Evolutionary conservation across 305 asterid genomes (phyloP).

Genomic region (Solanum aculeatissimum): DNA sequence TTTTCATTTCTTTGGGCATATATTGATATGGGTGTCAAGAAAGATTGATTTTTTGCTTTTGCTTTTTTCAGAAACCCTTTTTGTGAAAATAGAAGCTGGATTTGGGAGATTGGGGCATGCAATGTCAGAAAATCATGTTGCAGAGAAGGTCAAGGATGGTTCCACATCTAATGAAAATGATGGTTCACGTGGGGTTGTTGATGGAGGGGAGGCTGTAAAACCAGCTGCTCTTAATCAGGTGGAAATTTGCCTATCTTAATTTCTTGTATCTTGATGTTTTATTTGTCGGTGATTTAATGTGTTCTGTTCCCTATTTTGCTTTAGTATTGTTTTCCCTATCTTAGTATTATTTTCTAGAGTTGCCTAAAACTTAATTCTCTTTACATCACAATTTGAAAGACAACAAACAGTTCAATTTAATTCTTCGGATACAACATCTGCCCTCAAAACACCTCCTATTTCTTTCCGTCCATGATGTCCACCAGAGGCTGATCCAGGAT

Average conservation of each 20-base stretch:
- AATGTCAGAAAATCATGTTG: slow-evolving; percentile 38
- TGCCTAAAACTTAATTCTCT: not conserved
- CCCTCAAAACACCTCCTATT: not conserved
- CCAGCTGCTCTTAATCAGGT: slow-evolving; percentile 39
- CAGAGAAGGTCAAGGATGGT: slow-evolving; percentile 13
- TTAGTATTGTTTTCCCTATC: not conserved
- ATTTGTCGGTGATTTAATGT: not conserved
- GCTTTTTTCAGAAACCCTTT: not conserved
- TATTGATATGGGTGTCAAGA: not conserved
- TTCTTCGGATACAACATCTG: not conserved
- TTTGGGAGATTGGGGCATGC: slow-evolving; percentile 18
- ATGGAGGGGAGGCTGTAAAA: slow-evolving; percentile 9
- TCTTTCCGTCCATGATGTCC: not conserved
- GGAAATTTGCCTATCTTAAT: not conserved
- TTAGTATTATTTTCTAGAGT: not conserved
- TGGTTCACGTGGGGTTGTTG: slow-evolving; percentile 24
- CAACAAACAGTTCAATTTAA: not conserved
- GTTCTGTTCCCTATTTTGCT: not conserved
- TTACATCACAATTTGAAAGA: not conserved
- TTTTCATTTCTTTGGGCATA: not conserved
- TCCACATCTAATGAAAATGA: slow-evolving; percentile 34
- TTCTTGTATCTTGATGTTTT: not conserved
- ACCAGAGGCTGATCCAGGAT: not conserved
- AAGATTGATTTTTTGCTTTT: not conserved
- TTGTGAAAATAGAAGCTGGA: not conserved